Evolutionary conservation across 768 basidiomycete species (phyloP).

Genomic region (Lactarius evosmus): DNA sequence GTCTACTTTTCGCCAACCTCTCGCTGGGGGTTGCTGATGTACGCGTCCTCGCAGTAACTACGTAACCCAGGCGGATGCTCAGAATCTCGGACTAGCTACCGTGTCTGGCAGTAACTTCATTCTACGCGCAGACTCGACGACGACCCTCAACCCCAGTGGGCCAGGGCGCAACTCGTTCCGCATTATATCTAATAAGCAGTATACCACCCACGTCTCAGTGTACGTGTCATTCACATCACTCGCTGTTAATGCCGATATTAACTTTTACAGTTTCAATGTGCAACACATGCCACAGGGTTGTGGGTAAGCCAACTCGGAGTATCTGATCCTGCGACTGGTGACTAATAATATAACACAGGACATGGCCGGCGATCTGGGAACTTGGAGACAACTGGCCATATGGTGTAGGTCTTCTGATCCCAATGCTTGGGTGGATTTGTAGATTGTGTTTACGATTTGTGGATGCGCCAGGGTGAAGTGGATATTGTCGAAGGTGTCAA

Average conservation of each 20-base stretch:
- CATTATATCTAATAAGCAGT: conserved; percentile 50
- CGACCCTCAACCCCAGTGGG: conserved; percentile 43
- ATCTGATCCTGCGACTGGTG: conserved; percentile 8
- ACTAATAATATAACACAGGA: conserved; percentile 26
- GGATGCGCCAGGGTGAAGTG: conserved; percentile 44
- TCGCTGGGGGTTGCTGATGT: not conserved
- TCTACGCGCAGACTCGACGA: conserved; percentile 53
- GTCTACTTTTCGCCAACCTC: conserved; percentile 22
- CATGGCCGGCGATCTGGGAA: conserved; percentile 62
- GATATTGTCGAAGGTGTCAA: conserved; percentile 61
- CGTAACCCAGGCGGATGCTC: conserved; percentile 47
- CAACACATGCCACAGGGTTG: conserved; percentile 62
- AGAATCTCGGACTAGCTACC: conserved; percentile 54
- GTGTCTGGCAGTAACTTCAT: conserved; percentile 51
- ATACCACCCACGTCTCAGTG: conserved; percentile 53
- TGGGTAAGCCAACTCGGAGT: conserved; percentile 38
- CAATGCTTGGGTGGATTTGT: not conserved
- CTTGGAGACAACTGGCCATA: conserved; percentile 50
- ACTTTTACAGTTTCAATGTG: conserved; percentile 42
- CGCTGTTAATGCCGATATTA: not conserved
- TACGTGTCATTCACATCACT: conserved; percentile 33
- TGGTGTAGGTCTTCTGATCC: conserved; percentile 32
- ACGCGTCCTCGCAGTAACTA: conserved; percentile 37
- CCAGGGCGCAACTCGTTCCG: conserved; percentile 60
- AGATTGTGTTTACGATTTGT: conserved; percentile 19